Percentiles rank a stretch among this genome's conserved stretches.
phyloP scores from a whole-genome alignment of 2,329 filamentous ascomycete genomes.

The Talaromyces sp. region DNA sequence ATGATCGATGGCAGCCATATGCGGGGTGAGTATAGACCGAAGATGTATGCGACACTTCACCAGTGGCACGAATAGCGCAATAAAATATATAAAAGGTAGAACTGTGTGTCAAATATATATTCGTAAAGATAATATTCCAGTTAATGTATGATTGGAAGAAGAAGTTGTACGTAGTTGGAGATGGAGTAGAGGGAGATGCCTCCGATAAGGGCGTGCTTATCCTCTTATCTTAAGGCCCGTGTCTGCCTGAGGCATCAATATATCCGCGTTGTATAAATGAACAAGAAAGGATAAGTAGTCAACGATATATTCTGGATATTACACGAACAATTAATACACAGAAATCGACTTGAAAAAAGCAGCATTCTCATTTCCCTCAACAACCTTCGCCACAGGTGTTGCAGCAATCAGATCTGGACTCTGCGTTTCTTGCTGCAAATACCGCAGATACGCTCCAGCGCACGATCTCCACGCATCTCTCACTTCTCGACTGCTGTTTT shows the following conservation, averaged over 20 bases:
- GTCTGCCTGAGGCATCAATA: not conserved
- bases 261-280: too few relatives aligned
- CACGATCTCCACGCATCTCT: conserved; percentile 53
- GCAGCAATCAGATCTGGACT: conserved; percentile 15
- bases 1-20: not conserved
- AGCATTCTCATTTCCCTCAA: conserved; percentile 14
- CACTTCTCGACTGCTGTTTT: conserved; percentile 56
- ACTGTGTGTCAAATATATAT: not conserved
- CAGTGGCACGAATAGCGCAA: not conserved
- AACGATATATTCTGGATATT: not conserved
- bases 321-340: not conserved
- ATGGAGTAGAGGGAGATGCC: not conserved
- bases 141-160: not conserved
- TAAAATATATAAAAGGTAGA: not conserved
- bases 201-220: not conserved
- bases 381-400: conserved; percentile 20
- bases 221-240: not conserved
- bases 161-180: not conserved
- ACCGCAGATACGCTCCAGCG: conserved; percentile 12
- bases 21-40: not conserved
- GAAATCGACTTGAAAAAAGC: conserved; percentile 13
- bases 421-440: conserved; percentile 11
- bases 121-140: not conserved
- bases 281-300: not conserved
- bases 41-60: not conserved